Conservation (phyloP, 805 yeast species). For the Wickerhamiella slavikovae region DNA sequence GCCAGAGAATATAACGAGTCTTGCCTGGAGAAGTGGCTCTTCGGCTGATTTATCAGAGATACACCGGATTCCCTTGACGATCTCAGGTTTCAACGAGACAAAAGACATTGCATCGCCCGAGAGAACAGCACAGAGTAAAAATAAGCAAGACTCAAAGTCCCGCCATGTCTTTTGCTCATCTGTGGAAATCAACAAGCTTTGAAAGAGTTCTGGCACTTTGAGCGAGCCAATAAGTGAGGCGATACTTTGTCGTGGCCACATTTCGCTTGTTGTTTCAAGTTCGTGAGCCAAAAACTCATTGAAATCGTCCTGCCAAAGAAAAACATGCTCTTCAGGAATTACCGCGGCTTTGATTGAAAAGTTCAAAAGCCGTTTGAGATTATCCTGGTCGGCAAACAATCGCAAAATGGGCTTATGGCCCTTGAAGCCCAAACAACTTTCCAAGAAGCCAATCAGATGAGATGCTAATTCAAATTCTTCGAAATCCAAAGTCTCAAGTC, state of each 20-base stretch:
- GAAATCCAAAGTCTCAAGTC: background rate
- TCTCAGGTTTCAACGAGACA: slow-evolving; percentile 1
- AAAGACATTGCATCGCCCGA: slow-evolving; percentile 8
- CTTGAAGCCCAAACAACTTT: slow-evolving; percentile 2
- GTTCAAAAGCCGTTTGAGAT: slow-evolving; percentile 4
- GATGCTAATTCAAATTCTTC: background rate
- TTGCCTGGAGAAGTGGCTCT: slow-evolving; percentile 7
- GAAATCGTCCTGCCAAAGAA: slow-evolving; percentile 36
- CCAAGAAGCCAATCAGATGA: slow-evolving; percentile 7
- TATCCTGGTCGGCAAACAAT: slow-evolving; percentile 1
- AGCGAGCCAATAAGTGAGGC: slow-evolving; percentile 35
- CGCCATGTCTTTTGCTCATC: slow-evolving; percentile 2
- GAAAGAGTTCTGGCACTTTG: slow-evolving; percentile 13
- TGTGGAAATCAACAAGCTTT: slow-evolving; percentile 3
- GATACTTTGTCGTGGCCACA: slow-evolving; percentile 38
- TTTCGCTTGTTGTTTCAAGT: slow-evolving; percentile 40
- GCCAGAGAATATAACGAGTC: slow-evolving; percentile 10
- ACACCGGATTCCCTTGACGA: background rate
- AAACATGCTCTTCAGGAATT: slow-evolving; percentile 23
- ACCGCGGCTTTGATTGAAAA: slow-evolving; percentile 21
- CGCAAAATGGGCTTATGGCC: slow-evolving; percentile 1
- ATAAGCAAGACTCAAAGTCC: slow-evolving; percentile 8
- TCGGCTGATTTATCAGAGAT: background rate
- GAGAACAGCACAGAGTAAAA: slow-evolving; percentile 7
- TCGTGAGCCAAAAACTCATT: slow-evolving; percentile 56